Evolutionary conservation across 2,329 filamentous ascomycete genomes (phyloP), one percentile per base, ranked within the genome.

Genomic region (Colletotrichum acutatum): DNA sequence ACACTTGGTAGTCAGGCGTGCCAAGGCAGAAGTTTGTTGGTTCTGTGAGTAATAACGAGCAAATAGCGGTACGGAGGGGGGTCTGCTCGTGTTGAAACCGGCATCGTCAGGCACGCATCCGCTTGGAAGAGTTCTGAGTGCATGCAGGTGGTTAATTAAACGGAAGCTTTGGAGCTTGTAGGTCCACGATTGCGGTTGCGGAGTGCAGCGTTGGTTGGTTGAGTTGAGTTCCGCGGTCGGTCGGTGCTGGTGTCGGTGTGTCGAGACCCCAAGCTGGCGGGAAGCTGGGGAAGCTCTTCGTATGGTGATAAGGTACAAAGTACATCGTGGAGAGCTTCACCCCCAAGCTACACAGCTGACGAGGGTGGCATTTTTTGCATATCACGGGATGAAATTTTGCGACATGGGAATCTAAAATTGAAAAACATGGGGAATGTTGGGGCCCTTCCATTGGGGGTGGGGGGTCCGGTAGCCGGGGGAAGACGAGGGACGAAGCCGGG

Each of bases 361-460:
- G 22, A 52, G 46, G 19, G 62, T 65, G 22, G 32, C 42, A 34
- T 24, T 54, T 56, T 66, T 60, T 49, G 32, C n/a, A 28, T 60
- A 61, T 57, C 54, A 73, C 56, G 66, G 61, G 71, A 71, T 56
- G 71, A 70, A 66, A 60, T 70, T 66, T 70, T 37, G 28, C 70
- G 60, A 61, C 60, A 70, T 65, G 66, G 60, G 70, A 70, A 73
- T 57, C 28, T 52, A 37, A 37, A 58, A 65, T 65, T 32, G 30
- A 42, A 71, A 63, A 71, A 61, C 56, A 66, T 73, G 66, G 66
- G 66, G 60, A 66, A 53, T 16, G 42, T 53, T 30, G 28, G 46
- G 70, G 32, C 32, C 32, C 32, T 34, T 34, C 32, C 32, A 12
- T 34, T 37, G 46, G 42, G 54, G 67, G 58, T 32, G 59, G 69